Evolutionary conservation across 768 basidiomycete genomes (phyloP), one percentile per base, ranked within the genome.

Genomic region (Xanthoconium purpureum): DNA sequence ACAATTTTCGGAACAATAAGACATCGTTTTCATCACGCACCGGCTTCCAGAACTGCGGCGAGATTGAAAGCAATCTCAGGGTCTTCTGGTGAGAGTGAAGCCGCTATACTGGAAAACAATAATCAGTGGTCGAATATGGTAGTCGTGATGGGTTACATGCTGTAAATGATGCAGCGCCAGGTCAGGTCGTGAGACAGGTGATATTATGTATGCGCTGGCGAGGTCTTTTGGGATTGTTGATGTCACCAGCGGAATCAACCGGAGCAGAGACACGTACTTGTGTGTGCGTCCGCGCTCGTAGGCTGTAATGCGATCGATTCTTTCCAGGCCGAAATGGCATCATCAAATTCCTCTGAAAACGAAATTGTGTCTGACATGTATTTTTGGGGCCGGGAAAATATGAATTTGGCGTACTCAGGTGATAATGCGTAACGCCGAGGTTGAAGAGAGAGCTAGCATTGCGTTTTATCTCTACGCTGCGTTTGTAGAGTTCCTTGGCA

Each of bases 31-130:
- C 39, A 65, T 57, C 54, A 79, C 86, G 64, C 63, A 91, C 92
- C 83, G 54, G 92, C 91, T 84, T 94, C 92, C 57, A 94, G 79
- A 64, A 94, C 90, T 44, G 91, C 92, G 49, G 89, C 92, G 56
- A 92, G 82, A 75, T 94, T 94, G 79, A 93, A 94, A 15, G 89
- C 86, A 66, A 94, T 91, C 71, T 94, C 92, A 70, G 89, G 86
- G 77, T 94, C 92, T 71, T 91, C 88, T 45, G 92, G 92, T 56
- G 87, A 81, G 63, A 94, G 80, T n/a, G 85, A 84, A 43, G 84
- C 79, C 47, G 92, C 92, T 69, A 89, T 85, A 63, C 92, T 94
- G 73, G 57, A 68, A 66, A 59, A 65, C 68, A 67, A 70, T 68
- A 66, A 57, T 72, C 54, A 73, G 67, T 60, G 59, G 49, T 61